Evolutionary conservation across 2,329 filamentous ascomycete genomes (phyloP), one percentile per base, ranked within the genome.

Genomic region (Pseudocercospora ulei): DNA sequence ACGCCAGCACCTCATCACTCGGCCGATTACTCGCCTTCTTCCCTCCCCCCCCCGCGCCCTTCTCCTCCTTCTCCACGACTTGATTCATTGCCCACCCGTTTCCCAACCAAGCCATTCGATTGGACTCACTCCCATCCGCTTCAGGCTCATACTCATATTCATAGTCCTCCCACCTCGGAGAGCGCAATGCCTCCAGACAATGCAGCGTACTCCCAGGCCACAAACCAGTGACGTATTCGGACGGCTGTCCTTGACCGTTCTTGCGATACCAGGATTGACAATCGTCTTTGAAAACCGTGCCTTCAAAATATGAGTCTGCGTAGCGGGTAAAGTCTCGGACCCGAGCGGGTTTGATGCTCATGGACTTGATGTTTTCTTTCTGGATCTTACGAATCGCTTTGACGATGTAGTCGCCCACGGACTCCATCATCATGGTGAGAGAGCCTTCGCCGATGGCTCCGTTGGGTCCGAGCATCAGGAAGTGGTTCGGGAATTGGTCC

Each of bases 261-360:
- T 74, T 75, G 51, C n/a, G n/a, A 16, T 75, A 75, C 71, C 72
- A 75, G 34, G 60, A 65, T 9, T 59, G 62, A 49, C 72, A 76
- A 14, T 39, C 37, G 12, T 44, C 38, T 4, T 24, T 33, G 43
- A 43, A 49, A 8, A 46, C 46, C 3, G 46, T 49, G 2, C 30
- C 14, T 28, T 37, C 20, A 37, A 49, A 41, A 35, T 42, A 49
- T 4, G 22, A 7, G 9, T 47, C 31, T n/a, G 42, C 41, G 27
- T 50, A 41, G n/a, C 20, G 54, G 43, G 74, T 73, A 55, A 64
- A 74, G 7, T 45, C 56, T 4, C 62, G 52, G 1, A 70, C 54
- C 1, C 56, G 54, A 0, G 52, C 45, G 0, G 53, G 29, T 23
- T 65, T 67, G 0, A 70, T 71, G 13, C 29, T 30, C 33, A 44